phyloP scores from a whole-genome alignment of 495 filamentous ascomycete genomes.

The Penicillium argentinense region DNA sequence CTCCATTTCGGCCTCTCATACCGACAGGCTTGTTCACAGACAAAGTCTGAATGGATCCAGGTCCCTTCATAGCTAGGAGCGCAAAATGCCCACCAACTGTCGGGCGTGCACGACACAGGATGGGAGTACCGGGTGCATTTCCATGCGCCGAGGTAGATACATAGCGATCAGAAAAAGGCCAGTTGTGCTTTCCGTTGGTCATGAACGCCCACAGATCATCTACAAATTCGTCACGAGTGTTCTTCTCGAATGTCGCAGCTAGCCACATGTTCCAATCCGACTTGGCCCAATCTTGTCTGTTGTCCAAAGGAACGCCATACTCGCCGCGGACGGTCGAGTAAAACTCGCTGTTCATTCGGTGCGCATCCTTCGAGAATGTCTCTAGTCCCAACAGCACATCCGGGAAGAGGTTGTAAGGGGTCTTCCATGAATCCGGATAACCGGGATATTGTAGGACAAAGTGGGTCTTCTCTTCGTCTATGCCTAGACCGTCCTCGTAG shows the following conservation, averaged over 20 bases:
- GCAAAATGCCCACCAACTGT: constrained; percentile 59
- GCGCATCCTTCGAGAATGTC: constrained; percentile 37
- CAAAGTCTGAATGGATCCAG: constrained; percentile 27
- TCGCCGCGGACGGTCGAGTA: constrained; percentile 39
- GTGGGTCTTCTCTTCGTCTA: constrained; percentile 38
- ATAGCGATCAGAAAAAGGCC: constrained; percentile 51
- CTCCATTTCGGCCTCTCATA: not conserved
- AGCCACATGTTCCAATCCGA: constrained; percentile 54
- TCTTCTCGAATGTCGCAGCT: constrained; percentile 33
- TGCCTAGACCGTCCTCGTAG: constrained; percentile 38
- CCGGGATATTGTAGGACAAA: constrained; percentile 45
- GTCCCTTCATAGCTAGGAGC: constrained; percentile 43
- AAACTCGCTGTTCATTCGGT: constrained; percentile 39
- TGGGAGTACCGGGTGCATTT: constrained; percentile 30
- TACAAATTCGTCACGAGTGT: constrained; percentile 35
- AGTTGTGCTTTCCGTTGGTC: constrained; percentile 36
- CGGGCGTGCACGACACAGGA: constrained; percentile 53
- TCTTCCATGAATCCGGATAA: constrained; percentile 37
- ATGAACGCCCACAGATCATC: constrained; percentile 47
- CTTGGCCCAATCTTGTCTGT: constrained; percentile 47
- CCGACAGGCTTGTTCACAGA: constrained; percentile 1
- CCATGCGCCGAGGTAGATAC: constrained; percentile 39
- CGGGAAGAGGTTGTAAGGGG: constrained; percentile 46
- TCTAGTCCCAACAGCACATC: constrained; percentile 45
- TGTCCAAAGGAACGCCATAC: constrained; percentile 46